A percentile compares a stretch with the other conserved stretches of the same genome.
Evolutionary conservation across 148 eudicot species (phyloP).

Genomic region (Heliamphora exappendiculata): DNA sequence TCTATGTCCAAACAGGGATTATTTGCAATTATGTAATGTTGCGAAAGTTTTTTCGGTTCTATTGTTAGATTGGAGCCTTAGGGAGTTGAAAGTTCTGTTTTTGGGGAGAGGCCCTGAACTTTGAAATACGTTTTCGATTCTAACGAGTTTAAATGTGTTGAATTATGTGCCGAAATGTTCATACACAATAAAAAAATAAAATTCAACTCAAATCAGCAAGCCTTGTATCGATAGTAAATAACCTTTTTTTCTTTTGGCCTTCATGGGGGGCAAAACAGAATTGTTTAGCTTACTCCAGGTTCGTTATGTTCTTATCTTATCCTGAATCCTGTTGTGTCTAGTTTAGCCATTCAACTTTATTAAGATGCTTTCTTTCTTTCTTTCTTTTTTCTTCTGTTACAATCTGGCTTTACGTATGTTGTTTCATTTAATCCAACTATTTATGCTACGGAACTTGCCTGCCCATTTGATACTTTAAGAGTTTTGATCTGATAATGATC

Average conservation of each 20-base stretch:
- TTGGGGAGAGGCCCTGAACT: background rate
- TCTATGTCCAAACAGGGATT: too few relatives aligned
- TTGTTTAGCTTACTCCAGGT: background rate
- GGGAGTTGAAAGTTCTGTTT: background rate
- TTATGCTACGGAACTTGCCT: background rate
- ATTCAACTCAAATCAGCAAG: background rate
- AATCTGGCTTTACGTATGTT: background rate
- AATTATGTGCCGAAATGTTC: background rate
- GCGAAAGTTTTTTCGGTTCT: background rate
- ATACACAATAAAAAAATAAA: background rate
- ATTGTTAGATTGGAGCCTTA: background rate
- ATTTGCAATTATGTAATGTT: too few relatives aligned
- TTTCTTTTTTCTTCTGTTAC: background rate
- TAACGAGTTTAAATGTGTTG: background rate
- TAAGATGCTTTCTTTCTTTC: background rate
- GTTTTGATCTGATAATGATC: background rate
- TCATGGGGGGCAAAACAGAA: background rate
- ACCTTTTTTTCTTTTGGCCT: background rate
- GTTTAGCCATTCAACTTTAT: too few relatives aligned
- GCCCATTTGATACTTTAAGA: background rate
- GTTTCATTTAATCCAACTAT: background rate
- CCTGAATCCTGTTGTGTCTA: too few relatives aligned
- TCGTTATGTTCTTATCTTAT: background rate
- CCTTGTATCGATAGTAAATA: background rate
- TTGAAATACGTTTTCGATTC: background rate